Percentiles rank a stretch among this genome's conserved stretches.
Conservation (phyloP, 2,329 filamentous ascomycete species). For the Thermoascus crustaceus region DNA sequence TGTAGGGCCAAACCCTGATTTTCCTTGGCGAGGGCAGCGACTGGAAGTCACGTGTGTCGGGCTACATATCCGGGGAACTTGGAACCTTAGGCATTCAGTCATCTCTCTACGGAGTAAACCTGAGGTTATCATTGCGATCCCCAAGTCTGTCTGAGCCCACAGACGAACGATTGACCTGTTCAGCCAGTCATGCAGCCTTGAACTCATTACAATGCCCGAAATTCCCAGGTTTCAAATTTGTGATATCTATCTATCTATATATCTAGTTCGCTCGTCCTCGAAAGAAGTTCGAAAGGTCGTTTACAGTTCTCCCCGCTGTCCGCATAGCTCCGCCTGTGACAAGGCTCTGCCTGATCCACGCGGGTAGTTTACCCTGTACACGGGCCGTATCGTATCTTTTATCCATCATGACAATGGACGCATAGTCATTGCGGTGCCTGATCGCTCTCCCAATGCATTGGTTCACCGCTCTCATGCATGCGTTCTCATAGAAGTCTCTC, state of each 20-base stretch:
- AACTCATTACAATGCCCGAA: too few species aligned
- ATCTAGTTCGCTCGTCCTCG: slow-evolving; percentile 9
- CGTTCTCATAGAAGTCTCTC: slow-evolving; percentile 82
- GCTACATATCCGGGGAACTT: too few species aligned
- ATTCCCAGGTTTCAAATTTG: neutral
- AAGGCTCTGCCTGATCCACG: slow-evolving; percentile 75
- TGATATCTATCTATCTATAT: neutral
- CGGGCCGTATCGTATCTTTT: slow-evolving; percentile 64
- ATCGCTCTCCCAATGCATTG: slow-evolving; percentile 93
- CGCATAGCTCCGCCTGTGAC: slow-evolving; percentile 14
- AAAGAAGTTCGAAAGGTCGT: slow-evolving; percentile 28
- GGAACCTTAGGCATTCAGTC: too few species aligned
- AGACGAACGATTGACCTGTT: too few species aligned
- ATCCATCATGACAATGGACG: slow-evolving; percentile 80
- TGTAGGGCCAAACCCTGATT: too few species aligned
- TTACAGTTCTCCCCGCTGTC: slow-evolving; percentile 18
- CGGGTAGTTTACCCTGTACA: slow-evolving; percentile 72
- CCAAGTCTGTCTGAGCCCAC: too few species aligned
- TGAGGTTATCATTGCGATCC: too few species aligned
- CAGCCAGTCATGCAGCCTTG: too few species aligned
- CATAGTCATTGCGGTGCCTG: slow-evolving; percentile 79
- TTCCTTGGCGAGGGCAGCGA: too few species aligned
- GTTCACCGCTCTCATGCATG: slow-evolving; percentile 94
- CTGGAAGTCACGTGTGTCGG: too few species aligned
- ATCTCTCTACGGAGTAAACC: too few species aligned